Evolutionary conservation across 176 grass and related monocot genomes (phyloP).

Genomic region (Oryza officinalis): DNA sequence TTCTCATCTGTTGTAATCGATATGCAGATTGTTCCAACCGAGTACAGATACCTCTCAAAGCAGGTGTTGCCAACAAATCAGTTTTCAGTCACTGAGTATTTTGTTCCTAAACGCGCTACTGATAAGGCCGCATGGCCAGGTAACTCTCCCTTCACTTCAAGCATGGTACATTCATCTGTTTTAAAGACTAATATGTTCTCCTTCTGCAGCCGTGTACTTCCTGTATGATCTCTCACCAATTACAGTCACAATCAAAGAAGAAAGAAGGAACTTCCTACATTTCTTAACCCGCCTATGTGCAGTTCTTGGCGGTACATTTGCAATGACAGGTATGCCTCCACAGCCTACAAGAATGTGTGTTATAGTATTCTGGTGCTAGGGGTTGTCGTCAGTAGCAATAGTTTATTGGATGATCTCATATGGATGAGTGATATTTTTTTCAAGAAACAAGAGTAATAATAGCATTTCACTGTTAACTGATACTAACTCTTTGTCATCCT

Average conservation of each 20-base stretch:
- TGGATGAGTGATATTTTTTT: not conserved
- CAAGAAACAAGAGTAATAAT: not conserved
- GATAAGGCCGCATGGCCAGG: constrained; percentile 87
- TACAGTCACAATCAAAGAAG: constrained; percentile 96
- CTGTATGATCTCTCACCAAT: constrained; percentile 98
- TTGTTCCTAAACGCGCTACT: constrained; percentile 60
- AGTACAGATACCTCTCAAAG: constrained; percentile 95
- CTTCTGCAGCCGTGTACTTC: constrained; percentile 83
- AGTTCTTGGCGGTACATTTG: constrained; percentile 98
- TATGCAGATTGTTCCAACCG: constrained; percentile 92
- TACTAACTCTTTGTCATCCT: not conserved
- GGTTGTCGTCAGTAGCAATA: not conserved
- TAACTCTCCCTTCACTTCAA: constrained; percentile 17
- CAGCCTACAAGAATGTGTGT: constrained; percentile 3
- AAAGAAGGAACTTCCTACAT: constrained; percentile 92
- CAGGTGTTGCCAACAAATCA: constrained; percentile 92
- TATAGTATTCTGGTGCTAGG: constrained; percentile 3
- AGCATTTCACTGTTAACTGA: not conserved
- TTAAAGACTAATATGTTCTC: constrained; percentile 27
- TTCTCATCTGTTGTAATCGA: constrained; percentile 29
- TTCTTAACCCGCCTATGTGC: constrained; percentile 94
- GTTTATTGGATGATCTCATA: not conserved
- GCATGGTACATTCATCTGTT: constrained; percentile 10
- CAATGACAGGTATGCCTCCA: constrained; percentile 74
- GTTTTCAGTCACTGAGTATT: constrained; percentile 98